Base-by-base conservation (phyloP, 148 eudicot species). In the Amaranthus hypochondriacus region DNA sequence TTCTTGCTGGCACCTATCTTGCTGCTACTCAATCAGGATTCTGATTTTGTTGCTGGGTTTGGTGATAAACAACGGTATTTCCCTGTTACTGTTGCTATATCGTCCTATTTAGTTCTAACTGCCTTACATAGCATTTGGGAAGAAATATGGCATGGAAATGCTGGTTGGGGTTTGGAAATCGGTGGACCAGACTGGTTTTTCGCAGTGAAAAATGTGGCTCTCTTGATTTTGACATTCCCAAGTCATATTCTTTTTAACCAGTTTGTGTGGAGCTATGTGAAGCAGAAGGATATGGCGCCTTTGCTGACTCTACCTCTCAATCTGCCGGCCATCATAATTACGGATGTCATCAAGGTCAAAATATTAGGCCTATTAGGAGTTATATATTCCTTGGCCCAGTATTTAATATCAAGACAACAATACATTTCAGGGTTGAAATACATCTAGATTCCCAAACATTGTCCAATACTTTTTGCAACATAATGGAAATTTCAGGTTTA, bases 31-130 rank as follows among this genome's bases (percentile, higher is more conserved):
- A 95, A 95, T 77, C 99, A 95, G 83, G 99, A 95, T 63, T 90
- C 96, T 39, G 99, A 95, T 85, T 92, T 95, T 77, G 91, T 92
- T 63, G 97, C 96, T 74, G 99, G 97, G 28, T 95, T 95, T 83
- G 97, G 99, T 71, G 97, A 95, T 71, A 95, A 92, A 76, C 99
- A 95, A 73, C 86, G 99, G 78, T 95, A 95, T 75, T 95, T 95
- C 75, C 98, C 98, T 9, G 98, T 95, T 11, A 84, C 86, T 47
- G 80, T 85, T 39, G 98, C 81, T 60, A 90, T 95, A 21, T 87
- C 98, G 14, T 81, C 78, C 2, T 90, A 95, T 74, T 82, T 95
- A 86, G 89, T 86, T 28, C 77, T 86, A 80, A 92, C 96, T 52
- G 81, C 97, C 5, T 50, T 92, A 70, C 86, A 85, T 68, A 85